Conservation (phyloP, 106 monocot species). For the Platanthera guangdongensis region DNA sequence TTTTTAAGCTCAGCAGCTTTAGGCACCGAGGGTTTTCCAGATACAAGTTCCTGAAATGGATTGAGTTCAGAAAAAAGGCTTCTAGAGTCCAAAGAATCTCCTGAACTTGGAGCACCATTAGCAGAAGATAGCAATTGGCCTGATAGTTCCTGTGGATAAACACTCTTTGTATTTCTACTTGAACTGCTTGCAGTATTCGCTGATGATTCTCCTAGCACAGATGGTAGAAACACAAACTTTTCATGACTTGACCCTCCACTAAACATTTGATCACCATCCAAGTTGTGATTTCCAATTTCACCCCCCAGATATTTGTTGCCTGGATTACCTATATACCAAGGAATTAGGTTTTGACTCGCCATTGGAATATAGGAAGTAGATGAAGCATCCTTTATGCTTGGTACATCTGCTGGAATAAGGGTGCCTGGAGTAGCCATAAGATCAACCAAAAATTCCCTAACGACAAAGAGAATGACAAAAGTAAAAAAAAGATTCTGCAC, state of each 20-base stretch:
- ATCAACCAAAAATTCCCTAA: slow-evolving; percentile 96
- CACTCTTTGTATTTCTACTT: slow-evolving; percentile 13
- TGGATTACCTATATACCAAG: slow-evolving; percentile 20
- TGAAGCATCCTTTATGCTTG: slow-evolving; percentile 51
- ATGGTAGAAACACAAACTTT: slow-evolving; percentile 14
- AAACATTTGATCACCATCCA: slow-evolving; percentile 15
- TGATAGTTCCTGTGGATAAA: slow-evolving; percentile 15
- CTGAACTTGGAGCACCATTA: slow-evolving; percentile 19
- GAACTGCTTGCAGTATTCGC: slow-evolving; percentile 37
- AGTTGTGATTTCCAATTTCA: slow-evolving; percentile 11
- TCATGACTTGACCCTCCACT: slow-evolving; percentile 25
- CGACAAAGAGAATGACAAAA: neutral
- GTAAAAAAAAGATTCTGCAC: neutral
- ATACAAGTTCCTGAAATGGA: slow-evolving; percentile 51
- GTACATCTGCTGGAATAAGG: slow-evolving; percentile 80
- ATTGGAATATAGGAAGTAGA: slow-evolving; percentile 27
- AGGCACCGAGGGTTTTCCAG: slow-evolving; percentile 24
- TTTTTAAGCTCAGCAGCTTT: slow-evolving; percentile 34
- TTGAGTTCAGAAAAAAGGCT: slow-evolving; percentile 85
- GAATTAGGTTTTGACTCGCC: slow-evolving; percentile 17
- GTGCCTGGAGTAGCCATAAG: slow-evolving; percentile 96
- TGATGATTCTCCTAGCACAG: slow-evolving; percentile 26
- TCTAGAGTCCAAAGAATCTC: slow-evolving; percentile 35
- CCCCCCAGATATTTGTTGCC: slow-evolving; percentile 9
- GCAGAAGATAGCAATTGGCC: slow-evolving; percentile 18